Evolutionary conservation across 73 alveolate species (phyloP).

Genomic region (Tetrahymena borealis): DNA sequence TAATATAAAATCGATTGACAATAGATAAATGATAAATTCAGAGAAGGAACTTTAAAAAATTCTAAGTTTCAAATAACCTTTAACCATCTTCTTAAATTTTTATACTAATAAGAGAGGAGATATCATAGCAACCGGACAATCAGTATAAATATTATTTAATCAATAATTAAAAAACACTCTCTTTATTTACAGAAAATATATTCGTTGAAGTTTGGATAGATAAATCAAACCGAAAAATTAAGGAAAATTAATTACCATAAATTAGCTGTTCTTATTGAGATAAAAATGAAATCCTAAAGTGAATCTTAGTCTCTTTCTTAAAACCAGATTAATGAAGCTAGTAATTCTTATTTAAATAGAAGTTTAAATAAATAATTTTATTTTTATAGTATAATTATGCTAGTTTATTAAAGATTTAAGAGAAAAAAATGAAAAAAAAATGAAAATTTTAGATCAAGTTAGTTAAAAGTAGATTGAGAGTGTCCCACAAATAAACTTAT

Average conservation of each 20-base stretch:
- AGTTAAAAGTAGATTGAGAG: neutral
- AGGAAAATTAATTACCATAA: neutral
- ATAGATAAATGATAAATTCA: too few relatives aligned
- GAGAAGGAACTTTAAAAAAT: too few relatives aligned
- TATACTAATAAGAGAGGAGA: too few relatives aligned
- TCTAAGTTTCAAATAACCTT: too few relatives aligned
- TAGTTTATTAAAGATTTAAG: neutral
- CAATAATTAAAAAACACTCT: constrained; percentile 1
- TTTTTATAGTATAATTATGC: neutral
- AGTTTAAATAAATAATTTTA: neutral
- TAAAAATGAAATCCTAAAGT: neutral
- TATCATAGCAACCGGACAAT: too few relatives aligned
- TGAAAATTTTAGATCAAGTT: neutral
- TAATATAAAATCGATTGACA: too few relatives aligned
- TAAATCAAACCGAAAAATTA: neutral
- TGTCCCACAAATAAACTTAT: neutral
- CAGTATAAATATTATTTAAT: too few relatives aligned
- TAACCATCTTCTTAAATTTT: too few relatives aligned
- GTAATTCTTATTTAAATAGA: neutral
- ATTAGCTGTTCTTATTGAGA: neutral
- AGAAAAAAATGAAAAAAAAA: neutral
- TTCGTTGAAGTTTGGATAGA: neutral
- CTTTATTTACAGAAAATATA: neutral
- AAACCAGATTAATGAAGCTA: neutral
- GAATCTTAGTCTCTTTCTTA: neutral